A percentile compares a stretch with the other conserved stretches of the same genome.
These are phyloP conservation scores for Durio zibethinus DNA, from an alignment of 345 rosid species.

Conservation along the genomic window DNA sequence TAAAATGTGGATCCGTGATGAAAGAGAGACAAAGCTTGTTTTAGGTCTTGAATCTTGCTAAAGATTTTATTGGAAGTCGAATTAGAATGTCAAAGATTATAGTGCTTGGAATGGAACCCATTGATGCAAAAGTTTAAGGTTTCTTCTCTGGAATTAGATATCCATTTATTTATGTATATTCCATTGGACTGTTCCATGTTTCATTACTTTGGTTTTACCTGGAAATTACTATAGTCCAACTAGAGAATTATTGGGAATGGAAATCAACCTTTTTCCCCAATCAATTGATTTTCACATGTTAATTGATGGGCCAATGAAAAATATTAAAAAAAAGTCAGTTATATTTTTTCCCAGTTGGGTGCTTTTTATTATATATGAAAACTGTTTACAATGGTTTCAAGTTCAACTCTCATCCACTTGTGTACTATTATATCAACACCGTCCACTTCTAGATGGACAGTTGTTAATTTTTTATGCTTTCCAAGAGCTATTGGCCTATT, in stretches of 20 bases:
- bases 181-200: too few species aligned
- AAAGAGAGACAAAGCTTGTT: slow-evolving; percentile 5
- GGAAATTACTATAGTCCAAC: too few species aligned
- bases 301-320: neutral
- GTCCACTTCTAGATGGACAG: too few species aligned
- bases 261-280: too few species aligned
- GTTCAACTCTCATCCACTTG: too few species aligned
- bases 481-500: too few species aligned
- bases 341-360: neutral
- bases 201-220: too few species aligned
- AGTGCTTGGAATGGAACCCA: slow-evolving; percentile 11
- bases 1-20: slow-evolving; percentile 7
- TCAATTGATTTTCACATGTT: neutral
- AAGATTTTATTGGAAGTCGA: slow-evolving; percentile 13
- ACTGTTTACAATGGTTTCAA: too few species aligned
- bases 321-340: neutral
- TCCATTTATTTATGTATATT: neutral
- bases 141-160: neutral
- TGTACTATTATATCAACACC: too few species aligned
- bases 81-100: slow-evolving; percentile 6
- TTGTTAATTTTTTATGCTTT: too few species aligned
- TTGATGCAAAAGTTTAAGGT: neutral
- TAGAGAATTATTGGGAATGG: too few species aligned
- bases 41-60: slow-evolving; percentile 12
- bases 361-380: too few species aligned